Evolutionary conservation across 805 yeast species (phyloP), one percentile per base, ranked within the genome.

Genomic region (Candida koratica): DNA sequence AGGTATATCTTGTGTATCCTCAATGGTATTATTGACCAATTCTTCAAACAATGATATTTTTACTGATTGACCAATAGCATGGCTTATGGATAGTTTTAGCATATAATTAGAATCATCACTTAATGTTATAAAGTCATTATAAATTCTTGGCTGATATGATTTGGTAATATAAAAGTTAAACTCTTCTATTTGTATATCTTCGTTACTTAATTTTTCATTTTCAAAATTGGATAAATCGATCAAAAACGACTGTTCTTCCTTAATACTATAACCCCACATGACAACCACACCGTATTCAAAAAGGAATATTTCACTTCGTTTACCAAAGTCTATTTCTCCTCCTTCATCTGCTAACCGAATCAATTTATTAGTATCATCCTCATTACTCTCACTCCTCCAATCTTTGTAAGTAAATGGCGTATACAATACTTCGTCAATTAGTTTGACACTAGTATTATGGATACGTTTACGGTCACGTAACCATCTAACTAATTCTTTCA

Each of bases 201-300:
- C 96, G 31, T 77, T 79, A 0, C 96, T 84, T 23, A 93, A 69
- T 57, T 93, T 93, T 55, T 93, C 98, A 52, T 77, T 82, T 53
- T 84, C 98, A 59, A 89, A 93, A 42, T 77, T 78, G n/a, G 90
- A 95, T 47, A 93, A 64, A 52, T 90, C 97, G 34, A 73, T 73
- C 37, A 93, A 61, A 48, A 93, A 85, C 34, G 87, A 79, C 36
- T 69, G 67, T 55, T 93, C 98, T 58, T 93, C 97, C 36, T 78
- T 73, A 36, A 78, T 72, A 2, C 87, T 77, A 52, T 86, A 93
- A 0, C 98, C 98, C 98, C 98, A 93, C 67, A 93, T 63, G 1
- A 93, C 95, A 20, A 87, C 79, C n/a, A 93, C 98, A 14, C 98
- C 98, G 58, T 93, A 93, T 51, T 89, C 96, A 64, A 93, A 93